Base-by-base conservation (phyloP, 495 filamentous ascomycete species). In the Glutinoglossum americanum region DNA sequence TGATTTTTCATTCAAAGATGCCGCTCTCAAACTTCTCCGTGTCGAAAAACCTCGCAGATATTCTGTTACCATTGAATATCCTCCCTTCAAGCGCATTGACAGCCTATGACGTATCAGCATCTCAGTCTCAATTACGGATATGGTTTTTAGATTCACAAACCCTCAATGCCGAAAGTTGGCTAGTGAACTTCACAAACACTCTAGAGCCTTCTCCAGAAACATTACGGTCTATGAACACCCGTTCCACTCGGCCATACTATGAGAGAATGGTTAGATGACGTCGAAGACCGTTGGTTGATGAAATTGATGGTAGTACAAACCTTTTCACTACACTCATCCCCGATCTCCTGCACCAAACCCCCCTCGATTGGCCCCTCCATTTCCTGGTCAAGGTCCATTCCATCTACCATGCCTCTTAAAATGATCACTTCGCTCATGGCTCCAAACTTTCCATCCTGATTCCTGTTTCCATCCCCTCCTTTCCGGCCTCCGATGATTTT, bases 131-230 rank as follows among this genome's bases (percentile, higher is more conserved):
- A 47, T 51, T 25, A 21, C 28, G 7, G 8, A 33, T 49, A n/a
- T 9, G 23, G 8, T n/a, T 3, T 21, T 23, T 9, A 9, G 8
- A 3, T 9, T 1, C 47, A 75, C 81, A 68, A 72, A 90, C 87
- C 71, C 85, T 75, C 58, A 95, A 64, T 45, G 88, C 92, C 45
- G 81, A 87, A 53, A 95, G 68, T 63, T 78, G 76, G 60, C 80
- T 83, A 0, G 82, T 86, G 64, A 97, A 98, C 69, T 90, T 84
- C 62, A 98, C 84, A 70, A 92, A 98, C 17, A 97, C 90, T 13
- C 71, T 67, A 1, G 27, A 27, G 9, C n/a, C 45, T 51, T 23
- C 2, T 30, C 10, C 73, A 15, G 69, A 70, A 33, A 70, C 68
- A 55, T 69, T 61, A 37, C 77, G 71, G 60, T 86, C 73, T 41